Conservation (phyloP, 1,284 basidiomycete genomes). For the Neotropicomus parvogracilis region DNA sequence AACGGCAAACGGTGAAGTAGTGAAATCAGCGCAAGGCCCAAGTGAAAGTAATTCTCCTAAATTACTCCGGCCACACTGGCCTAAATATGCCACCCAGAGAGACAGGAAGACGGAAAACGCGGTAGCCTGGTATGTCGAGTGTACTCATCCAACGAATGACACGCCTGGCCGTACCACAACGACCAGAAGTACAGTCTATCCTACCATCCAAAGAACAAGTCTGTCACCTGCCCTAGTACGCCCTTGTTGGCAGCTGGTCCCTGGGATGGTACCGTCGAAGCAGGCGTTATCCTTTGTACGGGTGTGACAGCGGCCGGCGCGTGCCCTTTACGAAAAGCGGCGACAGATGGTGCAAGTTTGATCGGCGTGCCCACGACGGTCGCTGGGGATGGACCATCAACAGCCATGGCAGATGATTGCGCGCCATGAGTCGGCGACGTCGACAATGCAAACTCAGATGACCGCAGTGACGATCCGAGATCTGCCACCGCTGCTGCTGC, state of each 20-base stretch:
- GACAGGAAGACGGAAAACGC: no score
- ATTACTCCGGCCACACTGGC: no score
- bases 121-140: no score
- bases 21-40: no score
- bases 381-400: conserved; percentile 40
- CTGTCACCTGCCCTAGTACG: conserved; percentile 67
- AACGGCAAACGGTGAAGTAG: no score
- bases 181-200: neutral
- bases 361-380: conserved; percentile 60
- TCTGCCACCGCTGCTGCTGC: conserved; percentile 53
- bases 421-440: conserved; percentile 25
- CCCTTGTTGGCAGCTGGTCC: conserved; percentile 48
- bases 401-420: conserved; percentile 39
- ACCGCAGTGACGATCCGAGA: conserved; percentile 40
- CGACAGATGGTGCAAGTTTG: conserved; percentile 61
- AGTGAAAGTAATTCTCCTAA: no score
- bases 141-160: neutral
- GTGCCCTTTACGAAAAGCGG: conserved; percentile 57
- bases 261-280: conserved; percentile 15
- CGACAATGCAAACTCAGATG: conserved; percentile 29
- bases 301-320: conserved; percentile 33
- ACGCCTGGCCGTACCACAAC: neutral
- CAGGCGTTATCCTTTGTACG: conserved; percentile 28
- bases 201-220: conserved; percentile 77
- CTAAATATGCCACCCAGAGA: no score